Percentiles rank a stretch among this genome's conserved stretches.
Conservation (phyloP, 176 grass and related monocot species). For the Avena atlantica region DNA sequence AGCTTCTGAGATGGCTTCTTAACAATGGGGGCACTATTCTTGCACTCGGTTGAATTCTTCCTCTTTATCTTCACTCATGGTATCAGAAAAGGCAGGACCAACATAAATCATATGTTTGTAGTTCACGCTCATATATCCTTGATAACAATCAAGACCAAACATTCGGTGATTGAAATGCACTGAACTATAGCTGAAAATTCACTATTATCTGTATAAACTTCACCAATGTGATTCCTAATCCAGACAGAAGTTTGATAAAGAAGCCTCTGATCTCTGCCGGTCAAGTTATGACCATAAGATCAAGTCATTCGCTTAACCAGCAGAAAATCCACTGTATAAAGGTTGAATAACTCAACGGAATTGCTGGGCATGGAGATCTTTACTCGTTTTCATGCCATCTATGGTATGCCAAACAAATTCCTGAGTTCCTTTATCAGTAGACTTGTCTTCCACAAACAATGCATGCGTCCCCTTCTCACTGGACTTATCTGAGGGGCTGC, state of each 20-base stretch:
- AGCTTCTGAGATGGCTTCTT: conserved; percentile 24
- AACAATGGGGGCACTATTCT: conserved; percentile 40
- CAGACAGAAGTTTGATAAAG: conserved; percentile 33
- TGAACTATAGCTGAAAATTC: conserved; percentile 41
- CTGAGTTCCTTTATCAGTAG: conserved; percentile 50
- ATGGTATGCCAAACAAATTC: conserved; percentile 57
- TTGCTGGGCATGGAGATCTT: conserved; percentile 9
- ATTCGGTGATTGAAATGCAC: conserved; percentile 32
- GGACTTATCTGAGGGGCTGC: conserved; percentile 43
- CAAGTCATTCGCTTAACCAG: conserved; percentile 39
- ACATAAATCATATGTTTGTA: conserved; percentile 41
- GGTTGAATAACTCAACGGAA: conserved; percentile 36
- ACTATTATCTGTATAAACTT: conserved; percentile 42
- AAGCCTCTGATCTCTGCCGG: conserved; percentile 28
- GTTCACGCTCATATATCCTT: conserved; percentile 37
- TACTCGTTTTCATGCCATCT: conserved; percentile 43
- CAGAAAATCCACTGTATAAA: conserved; percentile 29
- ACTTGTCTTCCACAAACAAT: conserved; percentile 51
- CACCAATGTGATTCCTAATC: conserved; percentile 15
- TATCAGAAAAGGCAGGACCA: conserved; percentile 33
- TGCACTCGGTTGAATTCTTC: conserved; percentile 4
- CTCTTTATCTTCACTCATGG: not conserved
- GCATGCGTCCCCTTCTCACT: conserved; percentile 45
- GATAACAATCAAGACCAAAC: conserved; percentile 34
- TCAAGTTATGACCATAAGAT: conserved; percentile 27